Evolutionary conservation across 2,329 filamentous ascomycete species (phyloP), one percentile per base, ranked within the genome.

Genomic region (Fusarium cicatricum): DNA sequence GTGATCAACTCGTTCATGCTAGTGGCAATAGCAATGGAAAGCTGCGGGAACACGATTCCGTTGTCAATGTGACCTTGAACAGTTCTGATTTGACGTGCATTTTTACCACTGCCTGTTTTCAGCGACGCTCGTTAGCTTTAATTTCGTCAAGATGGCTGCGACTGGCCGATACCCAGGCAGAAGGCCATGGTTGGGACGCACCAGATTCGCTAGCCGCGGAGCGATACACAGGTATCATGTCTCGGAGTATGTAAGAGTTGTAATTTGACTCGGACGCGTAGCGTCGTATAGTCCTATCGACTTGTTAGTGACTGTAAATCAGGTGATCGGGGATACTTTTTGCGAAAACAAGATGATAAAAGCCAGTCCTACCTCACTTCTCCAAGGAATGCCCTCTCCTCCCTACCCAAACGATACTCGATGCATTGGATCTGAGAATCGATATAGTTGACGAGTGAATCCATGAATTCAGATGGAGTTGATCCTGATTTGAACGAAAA

Each of bases 221-320:
- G 1, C 59, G 42, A 34, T 62, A 62, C 0, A 32, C 5, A 1
- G 56, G 59, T 0, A 62, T 12, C 59, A 62, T 62, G 4, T 62
- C 49, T 38, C 57, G 40, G 2, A 62, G 48, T 2, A 62, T 60
- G 19, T 51, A 62, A 0, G 59, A 62, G 28, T 52, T 60, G 12
- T 44, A 47, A 11, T 62, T 62, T 2, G 56, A 50, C 7, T 62
- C 59, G 1, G 52, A 57, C 2, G 59, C 49, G 21, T 52, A 60
- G 21, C 56, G 36, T 1, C 52, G 55, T 31, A 62, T 52, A 10
- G 36, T 15, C 14, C 59, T 62, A 11, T 4, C 2, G 3, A 23
- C 11, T 8, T 2, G 16, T 58, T 1, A 55, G 39, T 5, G 9
- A 29, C 6, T 2, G 8, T 19, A 1, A 11, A 12, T 9, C 15